Base-by-base conservation (phyloP, 2,329 filamentous ascomycete species). In the Botryotinia narcissicola region DNA sequence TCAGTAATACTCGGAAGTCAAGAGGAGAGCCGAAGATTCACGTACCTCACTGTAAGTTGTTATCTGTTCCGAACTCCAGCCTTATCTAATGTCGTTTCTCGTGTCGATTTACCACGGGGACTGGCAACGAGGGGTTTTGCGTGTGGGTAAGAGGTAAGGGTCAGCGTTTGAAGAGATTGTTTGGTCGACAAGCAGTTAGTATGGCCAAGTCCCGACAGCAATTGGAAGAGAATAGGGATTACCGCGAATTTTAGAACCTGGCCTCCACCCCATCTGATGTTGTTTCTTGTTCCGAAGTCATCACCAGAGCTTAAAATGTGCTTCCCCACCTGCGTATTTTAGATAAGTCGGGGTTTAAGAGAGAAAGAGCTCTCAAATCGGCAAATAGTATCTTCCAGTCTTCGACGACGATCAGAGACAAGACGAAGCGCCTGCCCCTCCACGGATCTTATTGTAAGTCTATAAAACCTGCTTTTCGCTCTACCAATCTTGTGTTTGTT, bases 251-350 rank as follows among this genome's bases (percentile, higher is more conserved):
- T 1, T 51, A n/a, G 14, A n/a, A 51, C 25, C 4, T n/a, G 0
- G 1, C 48, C 4, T 51, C 1, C 48, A 25, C 48, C 2, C 22
- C 25, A 51, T 14, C 25, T 14, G 48, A 51, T 7, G n/a, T 51
- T 4, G 4, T 3, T n/a, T 14, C 0, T 14, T 14, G 25, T 51
- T n/a, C 2, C 12, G 25, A 25, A n/a, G 4, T 14, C 14, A 14
- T 51, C 4, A 25, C 12, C 22, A n/a, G 10, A 14, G 22, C 25
- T n/a, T 1, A 14, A n/a, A 51, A 6, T 14, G 25, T 10, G 48
- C 48, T 14, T n/a, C 0, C 3, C 6, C 22, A 51, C 48, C 25
- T 4, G 48, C 25, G 10, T 51, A n/a, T 51, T 20, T 14, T 5
- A n/a, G 48, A 14, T n/a, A 4, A 14, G 25, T 14, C 12, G 14